Conservation (phyloP, 1,139 yeast species). For the Scheffersomyces titani region DNA sequence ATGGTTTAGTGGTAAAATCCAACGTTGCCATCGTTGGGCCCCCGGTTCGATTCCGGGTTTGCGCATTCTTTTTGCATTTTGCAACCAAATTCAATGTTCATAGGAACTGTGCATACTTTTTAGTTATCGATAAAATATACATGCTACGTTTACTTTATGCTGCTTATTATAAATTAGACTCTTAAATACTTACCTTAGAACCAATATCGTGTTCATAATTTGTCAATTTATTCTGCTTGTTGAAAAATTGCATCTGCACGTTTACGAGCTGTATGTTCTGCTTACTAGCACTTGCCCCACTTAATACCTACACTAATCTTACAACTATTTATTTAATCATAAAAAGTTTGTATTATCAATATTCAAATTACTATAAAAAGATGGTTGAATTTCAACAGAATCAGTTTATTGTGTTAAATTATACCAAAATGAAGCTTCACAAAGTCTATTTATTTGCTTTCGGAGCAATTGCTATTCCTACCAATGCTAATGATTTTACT, state of each 20-base stretch:
- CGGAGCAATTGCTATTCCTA: neutral
- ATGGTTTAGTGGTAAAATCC: slow-evolving; percentile 13
- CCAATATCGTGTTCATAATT: too few relatives aligned
- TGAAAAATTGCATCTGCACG: too few relatives aligned
- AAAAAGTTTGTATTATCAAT: too few relatives aligned
- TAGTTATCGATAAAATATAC: too few relatives aligned
- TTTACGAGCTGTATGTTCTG: too few relatives aligned
- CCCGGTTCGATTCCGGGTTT: slow-evolving; percentile 16
- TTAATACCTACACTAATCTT: neutral
- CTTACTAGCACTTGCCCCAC: too few relatives aligned
- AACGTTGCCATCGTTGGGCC: slow-evolving; percentile 16
- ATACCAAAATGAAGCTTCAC: neutral
- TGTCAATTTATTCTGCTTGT: too few relatives aligned
- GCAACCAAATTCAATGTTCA: neutral
- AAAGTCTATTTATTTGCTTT: neutral
- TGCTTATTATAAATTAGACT: too few relatives aligned
- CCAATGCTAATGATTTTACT: neutral
- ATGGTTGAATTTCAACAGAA: neutral
- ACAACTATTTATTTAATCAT: neutral
- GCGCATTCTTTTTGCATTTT: slow-evolving; percentile 8
- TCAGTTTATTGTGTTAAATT: neutral
- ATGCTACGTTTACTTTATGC: too few relatives aligned
- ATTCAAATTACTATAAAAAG: too few relatives aligned
- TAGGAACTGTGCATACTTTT: too few relatives aligned
- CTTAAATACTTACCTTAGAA: too few relatives aligned